Evolutionary conservation across 2,329 filamentous ascomycete genomes (phyloP).

Genomic region (Fusarium albosuccineum): DNA sequence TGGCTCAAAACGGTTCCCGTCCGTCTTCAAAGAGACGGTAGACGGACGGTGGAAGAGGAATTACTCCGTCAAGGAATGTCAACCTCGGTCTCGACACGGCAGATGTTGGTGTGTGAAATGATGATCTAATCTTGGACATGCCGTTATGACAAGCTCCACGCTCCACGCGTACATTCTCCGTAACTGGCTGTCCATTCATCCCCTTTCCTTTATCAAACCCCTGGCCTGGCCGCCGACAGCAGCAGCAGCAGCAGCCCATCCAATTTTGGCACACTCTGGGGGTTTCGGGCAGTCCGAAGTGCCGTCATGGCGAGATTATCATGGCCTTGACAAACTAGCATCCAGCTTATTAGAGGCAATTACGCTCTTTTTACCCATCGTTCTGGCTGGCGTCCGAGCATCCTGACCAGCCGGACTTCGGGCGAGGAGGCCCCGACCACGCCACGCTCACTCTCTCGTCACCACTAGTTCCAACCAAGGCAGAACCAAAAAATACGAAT

Average conservation of each 20-base stretch:
- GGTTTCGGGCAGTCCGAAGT: constrained; percentile 8
- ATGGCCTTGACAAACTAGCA: constrained; percentile 2
- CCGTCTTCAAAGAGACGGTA: too few species aligned
- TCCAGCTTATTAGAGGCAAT: neutral
- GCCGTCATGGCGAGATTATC: constrained; percentile 5
- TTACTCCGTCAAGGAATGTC: constrained; percentile 9
- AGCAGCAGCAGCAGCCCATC: constrained; percentile 5
- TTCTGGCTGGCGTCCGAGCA: neutral
- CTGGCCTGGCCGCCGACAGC: neutral
- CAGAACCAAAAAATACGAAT: constrained; percentile 22
- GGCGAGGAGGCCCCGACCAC: constrained; percentile 25
- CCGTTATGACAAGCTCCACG: constrained; percentile 6
- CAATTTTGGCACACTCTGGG: constrained; percentile 13
- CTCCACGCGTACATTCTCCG: constrained; percentile 34
- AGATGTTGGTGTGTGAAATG: too few species aligned
- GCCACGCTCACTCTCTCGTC: constrained; percentile 14
- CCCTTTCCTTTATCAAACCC: neutral
- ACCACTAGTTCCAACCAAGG: constrained; percentile 23
- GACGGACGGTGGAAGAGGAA: constrained; percentile 5
- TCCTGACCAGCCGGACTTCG: constrained; percentile 27
- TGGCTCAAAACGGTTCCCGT: neutral
- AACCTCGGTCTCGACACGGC: neutral
- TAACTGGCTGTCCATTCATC: constrained; percentile 17
- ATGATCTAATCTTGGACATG: constrained; percentile 7
- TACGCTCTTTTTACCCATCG: neutral